Evolutionary conservation across 1,284 basidiomycete species (phyloP).

Genomic region (Thecaphora thlaspeos): DNA sequence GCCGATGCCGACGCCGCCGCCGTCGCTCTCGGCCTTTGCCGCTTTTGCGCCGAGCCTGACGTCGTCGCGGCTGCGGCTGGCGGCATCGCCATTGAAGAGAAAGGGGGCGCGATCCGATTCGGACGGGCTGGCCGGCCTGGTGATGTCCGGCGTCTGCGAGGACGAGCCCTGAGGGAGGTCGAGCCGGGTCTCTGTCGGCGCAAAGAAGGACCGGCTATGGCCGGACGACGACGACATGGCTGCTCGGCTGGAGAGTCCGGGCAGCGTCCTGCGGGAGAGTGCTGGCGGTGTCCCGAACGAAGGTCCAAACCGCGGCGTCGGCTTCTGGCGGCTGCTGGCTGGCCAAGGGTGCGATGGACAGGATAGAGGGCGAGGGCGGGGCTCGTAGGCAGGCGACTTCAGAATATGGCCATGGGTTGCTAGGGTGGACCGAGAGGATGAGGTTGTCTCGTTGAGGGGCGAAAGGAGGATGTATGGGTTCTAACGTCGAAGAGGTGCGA

Average conservation of each 20-base stretch:
- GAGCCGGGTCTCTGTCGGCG: conserved; percentile 30
- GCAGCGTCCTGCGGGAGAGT: too few relatives aligned
- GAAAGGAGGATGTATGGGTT: too few relatives aligned
- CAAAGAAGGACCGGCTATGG: conserved; percentile 38
- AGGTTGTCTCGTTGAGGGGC: too few relatives aligned
- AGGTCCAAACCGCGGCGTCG: too few relatives aligned
- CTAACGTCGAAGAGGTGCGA: too few relatives aligned
- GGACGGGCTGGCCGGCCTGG: conserved; percentile 31
- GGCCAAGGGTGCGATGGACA: too few relatives aligned
- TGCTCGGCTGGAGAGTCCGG: neutral
- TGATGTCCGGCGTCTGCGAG: conserved; percentile 25
- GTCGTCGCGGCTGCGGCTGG: conserved; percentile 21
- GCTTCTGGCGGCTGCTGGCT: too few relatives aligned
- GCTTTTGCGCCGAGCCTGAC: conserved; percentile 34
- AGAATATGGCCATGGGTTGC: too few relatives aligned
- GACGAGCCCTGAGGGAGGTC: conserved; percentile 22
- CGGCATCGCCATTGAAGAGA: conserved; percentile 9
- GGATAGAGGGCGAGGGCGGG: too few relatives aligned
- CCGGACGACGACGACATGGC: conserved; percentile 14
- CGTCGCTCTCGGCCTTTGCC: conserved; percentile 13
- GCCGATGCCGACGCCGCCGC: conserved; percentile 19
- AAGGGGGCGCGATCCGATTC: conserved; percentile 35
- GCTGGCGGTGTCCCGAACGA: too few relatives aligned
- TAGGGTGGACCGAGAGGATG: too few relatives aligned
- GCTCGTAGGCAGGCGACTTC: too few relatives aligned